Base-by-base conservation (phyloP, 139 green algal genomes). In the Pedinophyceae sp. region DNA sequence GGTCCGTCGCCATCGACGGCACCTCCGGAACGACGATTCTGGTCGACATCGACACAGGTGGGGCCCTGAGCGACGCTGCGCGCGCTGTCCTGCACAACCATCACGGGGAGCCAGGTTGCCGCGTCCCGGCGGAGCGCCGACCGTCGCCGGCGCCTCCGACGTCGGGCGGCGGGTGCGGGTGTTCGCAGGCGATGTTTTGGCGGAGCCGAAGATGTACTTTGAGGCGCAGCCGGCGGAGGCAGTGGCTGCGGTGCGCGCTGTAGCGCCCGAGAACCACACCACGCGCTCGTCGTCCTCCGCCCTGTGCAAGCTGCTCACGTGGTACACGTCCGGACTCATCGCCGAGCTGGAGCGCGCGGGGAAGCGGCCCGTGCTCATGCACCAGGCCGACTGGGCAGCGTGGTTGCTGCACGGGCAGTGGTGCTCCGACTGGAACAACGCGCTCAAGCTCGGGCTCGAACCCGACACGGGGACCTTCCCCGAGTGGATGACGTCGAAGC, bases 401-500 rank as follows among this genome's bases (percentile, higher is more conserved):
- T 78, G 54, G 7, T 53, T 85, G 50, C 58, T 93, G 45, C 80
- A 86, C 48, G 69, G 71, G 23, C 18, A 23, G 23, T 29, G 27
- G 54, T 19, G 74, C 2, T 83, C 67, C 0, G 89, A 97, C 71
- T 94, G 76, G 62, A 95, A 95, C 76, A 97, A 97, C 52, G 74
- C 77, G 1, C 73, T 97, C 15, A 97, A 97, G 72, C 65, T 94
- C 28, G 86, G 87, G 0, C 93, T 69, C 59, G 84, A 93, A 63
- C 85, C 86, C 0, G 77, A 28, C 3, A 30, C 20, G 1, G 73
- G 85, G 46, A 30, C 48, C 0, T 96, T 86, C 53, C 85, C 85
- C 4, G 59, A 68, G 0, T 96, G 86, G 86, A 59, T 95, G 43
- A 22, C 54, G 2, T 22, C 50, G 7, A 72, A 90, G 69, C 75